Base-by-base conservation (phyloP, 2,329 filamentous ascomycete species). In the Colletotrichum siamense region DNA sequence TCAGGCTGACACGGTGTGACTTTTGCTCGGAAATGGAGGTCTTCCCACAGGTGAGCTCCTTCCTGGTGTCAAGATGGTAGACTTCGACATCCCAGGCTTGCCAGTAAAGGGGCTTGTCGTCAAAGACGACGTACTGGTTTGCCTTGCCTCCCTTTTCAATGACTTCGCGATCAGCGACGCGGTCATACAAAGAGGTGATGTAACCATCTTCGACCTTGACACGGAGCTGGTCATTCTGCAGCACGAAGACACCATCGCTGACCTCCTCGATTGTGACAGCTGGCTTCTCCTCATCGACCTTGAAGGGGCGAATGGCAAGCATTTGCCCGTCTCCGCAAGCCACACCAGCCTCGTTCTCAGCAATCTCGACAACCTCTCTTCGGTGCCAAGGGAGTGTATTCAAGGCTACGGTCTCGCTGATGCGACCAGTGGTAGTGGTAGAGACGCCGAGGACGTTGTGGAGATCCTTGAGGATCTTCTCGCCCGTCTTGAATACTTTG, bases 31-130 rank as follows among this genome's bases (percentile, higher is more conserved):
- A 87, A 73, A 99, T 93, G 77, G 88, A 90, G 15, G 95, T 95
- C 79, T 92, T 89, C 77, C 91, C 90, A 22, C 93, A 91, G 8
- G 90, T 83, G 16, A 99, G 89, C 83, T 96, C 94, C 82, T 94
- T 91, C 73, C 96, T 93, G 3, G 96, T 97, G 71, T 98, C 93
- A 30, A 99, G 91, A 81, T 99, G 97, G 87, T 94, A 99, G 32
- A 99, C 96, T 85, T 99, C 97, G 8, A 99, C 96, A 84, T 99
- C 96, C 96, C 96, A 98, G 4, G 96, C 96, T 86, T 98, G 95
- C 96, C 96, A 99, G 87, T 98, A 98, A 28, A 98, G 90, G 26
- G 96, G 96, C 86, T 99, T 98, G 86, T 99, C 97, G 82, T 99
- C 97, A 81, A 98, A 99, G 28, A 99, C 92, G 78, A 99, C 96